Percentiles rank a stretch among this genome's conserved stretches.
phyloP scores from a whole-genome alignment of 225 moss, liverwort and hornwort genomes.

The Antitrichia curtipendula region DNA sequence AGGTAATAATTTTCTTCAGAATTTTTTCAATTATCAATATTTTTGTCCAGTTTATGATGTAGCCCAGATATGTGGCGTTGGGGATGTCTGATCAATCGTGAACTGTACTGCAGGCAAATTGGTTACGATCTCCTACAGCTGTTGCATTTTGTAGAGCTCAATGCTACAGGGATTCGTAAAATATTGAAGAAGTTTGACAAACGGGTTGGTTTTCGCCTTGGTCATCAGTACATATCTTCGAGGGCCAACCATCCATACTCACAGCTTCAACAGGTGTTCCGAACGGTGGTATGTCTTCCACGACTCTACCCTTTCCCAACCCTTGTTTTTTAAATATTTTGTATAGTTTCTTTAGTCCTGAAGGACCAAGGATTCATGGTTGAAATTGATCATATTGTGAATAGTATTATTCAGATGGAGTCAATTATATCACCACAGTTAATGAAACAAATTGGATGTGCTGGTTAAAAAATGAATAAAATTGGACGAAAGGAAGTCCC shows the following conservation, averaged over 20 bases:
- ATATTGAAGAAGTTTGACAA: conserved; percentile 97
- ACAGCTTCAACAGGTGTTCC: conserved; percentile 91
- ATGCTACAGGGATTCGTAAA: conserved; percentile 84
- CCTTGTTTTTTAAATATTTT: neutral
- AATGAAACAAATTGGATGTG: neutral
- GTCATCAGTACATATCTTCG: conserved; percentile 76
- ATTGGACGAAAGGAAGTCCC: neutral
- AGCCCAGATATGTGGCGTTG: neutral
- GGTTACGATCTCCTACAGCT: conserved; percentile 80
- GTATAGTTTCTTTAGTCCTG: neutral
- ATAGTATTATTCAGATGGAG: neutral
- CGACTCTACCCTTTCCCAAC: neutral
- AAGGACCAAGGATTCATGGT: neutral
- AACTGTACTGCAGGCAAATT: conserved; percentile 36
- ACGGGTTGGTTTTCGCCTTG: conserved; percentile 73
- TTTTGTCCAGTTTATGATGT: neutral
- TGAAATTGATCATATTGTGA: neutral
- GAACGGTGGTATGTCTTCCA: conserved; percentile 46
- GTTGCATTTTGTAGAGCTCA: conserved; percentile 81
- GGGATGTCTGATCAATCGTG: neutral
- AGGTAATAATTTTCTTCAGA: conserved; percentile 7
- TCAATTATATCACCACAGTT: neutral
- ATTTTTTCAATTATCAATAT: neutral
- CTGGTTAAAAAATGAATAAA: neutral
- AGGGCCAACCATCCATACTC: conserved; percentile 97